Percentiles rank a stretch among this genome's conserved stretches.
These are phyloP conservation scores for Cadophora sp. DNA, from an alignment of 2,329 filamentous ascomycete species.

Conservation along the genomic window DNA sequence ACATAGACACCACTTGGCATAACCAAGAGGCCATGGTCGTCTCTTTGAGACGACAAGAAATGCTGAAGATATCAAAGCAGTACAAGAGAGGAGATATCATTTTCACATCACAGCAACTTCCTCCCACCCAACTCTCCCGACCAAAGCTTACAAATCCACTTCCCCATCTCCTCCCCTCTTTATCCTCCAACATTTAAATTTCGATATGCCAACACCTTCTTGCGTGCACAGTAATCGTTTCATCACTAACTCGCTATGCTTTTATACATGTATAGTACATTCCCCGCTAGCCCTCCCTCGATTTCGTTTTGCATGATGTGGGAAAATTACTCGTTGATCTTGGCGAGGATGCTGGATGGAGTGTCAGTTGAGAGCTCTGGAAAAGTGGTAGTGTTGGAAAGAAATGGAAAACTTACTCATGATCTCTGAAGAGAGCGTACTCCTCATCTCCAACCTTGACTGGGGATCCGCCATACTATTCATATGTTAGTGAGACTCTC, in stretches of 20 bases:
- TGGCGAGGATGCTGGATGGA: conserved; percentile 83
- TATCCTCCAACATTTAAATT: neutral
- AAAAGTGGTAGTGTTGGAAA: neutral
- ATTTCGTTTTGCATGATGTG: conserved; percentile 9
- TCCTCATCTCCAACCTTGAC: conserved; percentile 98
- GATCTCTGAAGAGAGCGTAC: conserved; percentile 94
- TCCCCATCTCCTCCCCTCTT: neutral
- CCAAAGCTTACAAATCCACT: conserved; percentile 1
- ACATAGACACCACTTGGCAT: too few relatives aligned
- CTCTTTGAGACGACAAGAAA: neutral
- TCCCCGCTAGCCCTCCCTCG: neutral
- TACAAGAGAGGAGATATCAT: conserved; percentile 24
- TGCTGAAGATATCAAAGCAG: neutral
- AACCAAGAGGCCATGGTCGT: too few relatives aligned
- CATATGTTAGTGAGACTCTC: conserved; percentile 3
- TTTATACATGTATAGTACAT: conserved; percentile 40
- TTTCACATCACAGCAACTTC: conserved; percentile 9
- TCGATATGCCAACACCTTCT: conserved; percentile 16
- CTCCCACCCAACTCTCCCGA: neutral
- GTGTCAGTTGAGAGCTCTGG: conserved; percentile 9
- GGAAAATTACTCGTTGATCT: conserved; percentile 89
- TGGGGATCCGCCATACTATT: conserved; percentile 87
- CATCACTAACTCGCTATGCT: conserved; percentile 34
- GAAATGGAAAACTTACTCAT: conserved; percentile 75
- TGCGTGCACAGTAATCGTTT: neutral